phyloP scores from a whole-genome alignment of 202 grass and related monocot species.

The Tripidium arundinaceum region DNA sequence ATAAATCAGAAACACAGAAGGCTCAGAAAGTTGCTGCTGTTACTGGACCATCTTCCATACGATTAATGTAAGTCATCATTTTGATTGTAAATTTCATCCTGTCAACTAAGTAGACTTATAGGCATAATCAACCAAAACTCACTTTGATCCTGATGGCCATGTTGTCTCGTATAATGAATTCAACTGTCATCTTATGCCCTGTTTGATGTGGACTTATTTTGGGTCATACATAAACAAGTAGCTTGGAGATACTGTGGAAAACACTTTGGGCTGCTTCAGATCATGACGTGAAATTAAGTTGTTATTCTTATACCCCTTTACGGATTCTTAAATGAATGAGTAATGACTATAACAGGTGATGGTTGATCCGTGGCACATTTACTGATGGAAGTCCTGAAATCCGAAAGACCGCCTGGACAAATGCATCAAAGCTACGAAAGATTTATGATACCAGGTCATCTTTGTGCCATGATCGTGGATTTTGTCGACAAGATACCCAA shows the following conservation, averaged over 20 bases:
- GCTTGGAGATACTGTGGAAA: background rate
- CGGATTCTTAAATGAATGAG: background rate
- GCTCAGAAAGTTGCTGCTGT: conserved; percentile 89
- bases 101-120: background rate
- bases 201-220: background rate
- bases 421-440: background rate
- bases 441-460: background rate
- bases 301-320: background rate
- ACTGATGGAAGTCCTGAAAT: background rate
- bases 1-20: conserved; percentile 75
- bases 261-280: background rate
- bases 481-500: background rate
- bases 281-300: background rate
- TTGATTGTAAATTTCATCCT: background rate
- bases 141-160: background rate
- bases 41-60: conserved; percentile 76
- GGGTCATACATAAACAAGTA: background rate
- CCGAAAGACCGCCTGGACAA: background rate
- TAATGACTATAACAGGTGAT: background rate
- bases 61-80: conserved; percentile 54
- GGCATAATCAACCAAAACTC: background rate
- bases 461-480: conserved; percentile 20
- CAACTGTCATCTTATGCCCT: background rate
- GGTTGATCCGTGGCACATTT: background rate
- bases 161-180: background rate